These are phyloP conservation scores for Orobanche coerulescens DNA, from an alignment of 257 asterid genomes.

Conservation along the genomic window DNA sequence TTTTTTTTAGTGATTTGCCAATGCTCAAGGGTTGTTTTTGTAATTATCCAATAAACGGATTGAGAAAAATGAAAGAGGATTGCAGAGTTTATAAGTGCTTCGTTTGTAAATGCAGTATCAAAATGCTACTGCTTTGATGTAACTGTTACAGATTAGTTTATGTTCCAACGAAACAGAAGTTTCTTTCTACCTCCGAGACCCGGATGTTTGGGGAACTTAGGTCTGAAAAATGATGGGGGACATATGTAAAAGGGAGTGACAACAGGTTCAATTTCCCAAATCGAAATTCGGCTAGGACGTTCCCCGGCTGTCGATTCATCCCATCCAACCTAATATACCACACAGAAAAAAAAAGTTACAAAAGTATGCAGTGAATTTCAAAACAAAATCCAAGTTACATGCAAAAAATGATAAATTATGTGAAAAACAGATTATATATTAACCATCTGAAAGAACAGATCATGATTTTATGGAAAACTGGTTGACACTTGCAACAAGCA, in stretches of 20 bases:
- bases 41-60: too few species aligned
- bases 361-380: neutral
- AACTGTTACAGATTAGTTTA: neutral
- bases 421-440: neutral
- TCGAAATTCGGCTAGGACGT: slow-evolving; percentile 81
- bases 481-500: neutral
- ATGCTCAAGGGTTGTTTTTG: too few species aligned
- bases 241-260: slow-evolving; percentile 91
- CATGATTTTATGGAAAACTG: too few species aligned
- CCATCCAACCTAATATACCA: slow-evolving; percentile 92
- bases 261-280: slow-evolving; percentile 93
- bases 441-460: neutral
- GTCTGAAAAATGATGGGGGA: slow-evolving; percentile 90
- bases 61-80: too few species aligned
- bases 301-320: slow-evolving; percentile 98
- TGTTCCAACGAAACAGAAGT: neutral
- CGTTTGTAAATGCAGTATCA: too few species aligned
- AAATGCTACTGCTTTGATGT: neutral
- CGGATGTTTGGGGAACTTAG: slow-evolving; percentile 69
- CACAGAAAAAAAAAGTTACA: too few species aligned
- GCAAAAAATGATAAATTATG: neutral
- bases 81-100: too few species aligned
- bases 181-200: slow-evolving; percentile 55
- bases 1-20: too few species aligned
- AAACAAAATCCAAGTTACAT: neutral